phyloP scores from a whole-genome alignment of 2,329 filamentous ascomycete species.

The Colletotrichum sp. region DNA sequence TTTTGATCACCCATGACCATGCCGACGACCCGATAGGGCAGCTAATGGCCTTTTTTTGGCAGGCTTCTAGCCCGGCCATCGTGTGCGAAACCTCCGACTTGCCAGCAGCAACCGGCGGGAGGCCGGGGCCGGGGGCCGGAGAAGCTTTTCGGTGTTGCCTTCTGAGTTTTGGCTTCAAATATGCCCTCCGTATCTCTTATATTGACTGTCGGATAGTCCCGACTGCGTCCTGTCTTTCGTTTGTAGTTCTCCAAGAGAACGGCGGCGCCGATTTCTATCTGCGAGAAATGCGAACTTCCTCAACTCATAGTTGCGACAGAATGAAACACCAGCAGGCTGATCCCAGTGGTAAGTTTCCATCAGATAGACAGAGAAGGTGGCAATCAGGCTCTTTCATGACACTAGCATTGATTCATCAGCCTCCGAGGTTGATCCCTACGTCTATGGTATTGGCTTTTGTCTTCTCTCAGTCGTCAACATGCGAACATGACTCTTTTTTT shows the following conservation, averaged over 20 bases:
- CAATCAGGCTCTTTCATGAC: not conserved
- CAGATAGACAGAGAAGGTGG: not conserved
- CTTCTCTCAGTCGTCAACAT: constrained; percentile 2
- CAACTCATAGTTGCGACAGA: not conserved
- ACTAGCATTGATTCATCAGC: constrained; percentile 21
- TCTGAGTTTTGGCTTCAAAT: not conserved
- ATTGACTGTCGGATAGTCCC: not conserved
- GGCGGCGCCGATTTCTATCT: not conserved
- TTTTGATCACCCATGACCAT: not conserved
- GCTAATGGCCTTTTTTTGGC: not conserved
- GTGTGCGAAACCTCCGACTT: not conserved
- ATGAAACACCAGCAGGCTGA: not conserved
- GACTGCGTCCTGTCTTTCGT: not conserved
- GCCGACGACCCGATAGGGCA: not conserved
- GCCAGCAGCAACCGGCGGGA: not conserved
- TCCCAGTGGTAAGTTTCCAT: not conserved
- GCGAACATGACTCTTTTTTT: constrained; percentile 3
- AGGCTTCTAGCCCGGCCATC: not conserved
- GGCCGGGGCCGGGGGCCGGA: not conserved
- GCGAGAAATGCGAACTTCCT: not conserved
- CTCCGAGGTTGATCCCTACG: constrained; percentile 9
- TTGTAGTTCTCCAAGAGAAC: not conserved
- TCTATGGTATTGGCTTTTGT: constrained; percentile 21
- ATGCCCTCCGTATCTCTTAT: not conserved
- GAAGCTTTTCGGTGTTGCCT: not conserved